A percentile compares a stretch with the other conserved stretches of the same genome.
phyloP scores from a whole-genome alignment of 352 stramenopile genomes.

The Phytophthora foliorum region DNA sequence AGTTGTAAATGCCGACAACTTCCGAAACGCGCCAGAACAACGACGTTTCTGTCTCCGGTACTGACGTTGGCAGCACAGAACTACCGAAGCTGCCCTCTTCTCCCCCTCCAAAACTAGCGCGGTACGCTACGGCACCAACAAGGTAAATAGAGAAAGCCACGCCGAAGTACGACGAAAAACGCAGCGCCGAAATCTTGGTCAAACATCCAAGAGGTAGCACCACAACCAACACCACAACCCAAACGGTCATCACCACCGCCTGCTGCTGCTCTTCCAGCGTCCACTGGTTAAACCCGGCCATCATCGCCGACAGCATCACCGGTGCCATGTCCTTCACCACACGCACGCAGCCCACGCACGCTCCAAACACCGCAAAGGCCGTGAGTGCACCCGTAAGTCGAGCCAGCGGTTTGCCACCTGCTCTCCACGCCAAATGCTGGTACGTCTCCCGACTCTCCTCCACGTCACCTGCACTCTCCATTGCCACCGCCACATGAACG shows the following conservation, averaged over 20 bases:
- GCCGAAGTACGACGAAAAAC: conserved; percentile 81
- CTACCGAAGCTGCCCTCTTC: conserved; percentile 1
- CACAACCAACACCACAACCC: conserved; percentile 67
- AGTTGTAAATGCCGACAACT: conserved; percentile 85
- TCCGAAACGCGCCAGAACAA: conserved; percentile 66
- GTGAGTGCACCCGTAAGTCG: conserved; percentile 67
- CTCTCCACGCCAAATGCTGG: conserved; percentile 67
- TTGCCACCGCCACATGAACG: conserved; percentile 66
- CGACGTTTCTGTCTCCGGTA: conserved; percentile 9
- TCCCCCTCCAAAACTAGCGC: conserved; percentile 37
- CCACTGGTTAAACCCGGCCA: conserved; percentile 30
- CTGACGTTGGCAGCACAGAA: not conserved
- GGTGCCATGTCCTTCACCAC: conserved; percentile 82
- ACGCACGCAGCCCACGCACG: conserved; percentile 75
- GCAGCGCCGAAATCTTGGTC: conserved; percentile 78
- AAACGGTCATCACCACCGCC: conserved; percentile 52
- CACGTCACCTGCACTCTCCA: conserved; percentile 20
- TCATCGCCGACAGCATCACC: conserved; percentile 50
- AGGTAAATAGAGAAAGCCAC: conserved; percentile 80
- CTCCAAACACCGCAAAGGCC: conserved; percentile 80
- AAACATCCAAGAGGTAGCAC: conserved; percentile 74
- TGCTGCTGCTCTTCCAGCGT: conserved; percentile 43
- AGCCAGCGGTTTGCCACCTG: conserved; percentile 60
- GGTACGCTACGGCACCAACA: conserved; percentile 68
- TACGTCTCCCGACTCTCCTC: conserved; percentile 69